These are phyloP conservation scores for Grosmannia penicillata DNA, from an alignment of 2,329 filamentous ascomycete genomes.

Conservation along the genomic window DNA sequence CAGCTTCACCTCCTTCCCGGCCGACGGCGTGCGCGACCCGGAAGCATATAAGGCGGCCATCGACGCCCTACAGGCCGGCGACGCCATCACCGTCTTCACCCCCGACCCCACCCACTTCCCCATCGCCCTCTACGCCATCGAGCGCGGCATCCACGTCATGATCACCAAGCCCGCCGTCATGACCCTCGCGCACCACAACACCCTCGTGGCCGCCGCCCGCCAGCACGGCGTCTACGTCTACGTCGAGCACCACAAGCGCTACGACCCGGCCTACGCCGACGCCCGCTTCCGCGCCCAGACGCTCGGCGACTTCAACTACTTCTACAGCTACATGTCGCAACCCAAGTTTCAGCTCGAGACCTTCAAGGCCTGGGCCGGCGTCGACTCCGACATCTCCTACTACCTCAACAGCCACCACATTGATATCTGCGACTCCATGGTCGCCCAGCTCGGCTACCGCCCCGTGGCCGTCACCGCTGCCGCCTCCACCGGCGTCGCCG, in stretches of 20 bases:
- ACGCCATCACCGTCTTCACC: constrained; percentile 92
- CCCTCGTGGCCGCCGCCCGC: constrained; percentile 56
- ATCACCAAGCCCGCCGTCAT: constrained; percentile 92
- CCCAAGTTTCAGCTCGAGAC: constrained; percentile 84
- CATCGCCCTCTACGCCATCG: constrained; percentile 83
- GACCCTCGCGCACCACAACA: constrained; percentile 62
- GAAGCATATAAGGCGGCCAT: constrained; percentile 83
- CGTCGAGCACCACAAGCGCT: constrained; percentile 94
- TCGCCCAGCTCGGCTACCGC: constrained; percentile 53
- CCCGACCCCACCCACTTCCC: constrained; percentile 86
- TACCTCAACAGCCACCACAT: constrained; percentile 94
- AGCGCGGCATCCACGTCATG: constrained; percentile 76
- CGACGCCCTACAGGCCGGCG: constrained; percentile 64
- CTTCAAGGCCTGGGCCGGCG: constrained; percentile 87
- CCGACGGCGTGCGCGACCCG: constrained; percentile 57
- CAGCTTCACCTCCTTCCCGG: constrained; percentile 70
- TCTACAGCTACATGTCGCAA: constrained; percentile 94
- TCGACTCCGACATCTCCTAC: constrained; percentile 87
- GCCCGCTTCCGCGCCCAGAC: constrained; percentile 61
- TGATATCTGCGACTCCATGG: constrained; percentile 87
- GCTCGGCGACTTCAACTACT: constrained; percentile 94
- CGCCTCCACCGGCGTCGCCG: constrained; percentile 65
- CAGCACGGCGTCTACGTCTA: constrained; percentile 77
- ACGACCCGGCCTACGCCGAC: constrained; percentile 83
- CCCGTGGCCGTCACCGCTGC: constrained; percentile 69